These are phyloP conservation scores for Paramecium pentaurelia DNA, from an alignment of 73 alveolate genomes.

Conservation along the genomic window DNA sequence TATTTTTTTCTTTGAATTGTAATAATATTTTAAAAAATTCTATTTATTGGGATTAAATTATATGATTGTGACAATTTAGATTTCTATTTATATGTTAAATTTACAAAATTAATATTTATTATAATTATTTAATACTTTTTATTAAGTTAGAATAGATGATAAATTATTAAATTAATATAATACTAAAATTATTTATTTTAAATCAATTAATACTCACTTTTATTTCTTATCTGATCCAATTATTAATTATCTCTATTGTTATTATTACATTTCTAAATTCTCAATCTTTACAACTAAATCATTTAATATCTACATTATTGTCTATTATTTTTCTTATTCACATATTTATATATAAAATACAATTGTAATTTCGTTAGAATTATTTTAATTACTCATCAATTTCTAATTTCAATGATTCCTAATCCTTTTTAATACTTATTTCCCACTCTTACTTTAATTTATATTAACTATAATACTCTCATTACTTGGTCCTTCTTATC, in stretches of 20 bases:
- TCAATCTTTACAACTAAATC: background rate
- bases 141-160: no score
- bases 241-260: background rate
- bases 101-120: no score
- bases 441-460: background rate
- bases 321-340: background rate
- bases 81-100: no score
- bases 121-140: no score
- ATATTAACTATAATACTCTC: background rate
- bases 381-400: background rate
- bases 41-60: no score
- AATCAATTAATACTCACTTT: background rate
- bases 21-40: no score
- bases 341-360: background rate
- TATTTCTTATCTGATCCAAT: background rate
- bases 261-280: background rate
- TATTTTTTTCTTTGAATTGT: no score
- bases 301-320: background rate
- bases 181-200: background rate
- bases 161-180: background rate
- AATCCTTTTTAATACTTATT: background rate
- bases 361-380: background rate
- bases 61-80: no score
- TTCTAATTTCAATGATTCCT: background rate
- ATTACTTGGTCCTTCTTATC: background rate